A percentile compares a stretch with the other conserved stretches of the same genome.
Conservation (phyloP, 495 filamentous ascomycete genomes). For the Filosporella fistucella region DNA sequence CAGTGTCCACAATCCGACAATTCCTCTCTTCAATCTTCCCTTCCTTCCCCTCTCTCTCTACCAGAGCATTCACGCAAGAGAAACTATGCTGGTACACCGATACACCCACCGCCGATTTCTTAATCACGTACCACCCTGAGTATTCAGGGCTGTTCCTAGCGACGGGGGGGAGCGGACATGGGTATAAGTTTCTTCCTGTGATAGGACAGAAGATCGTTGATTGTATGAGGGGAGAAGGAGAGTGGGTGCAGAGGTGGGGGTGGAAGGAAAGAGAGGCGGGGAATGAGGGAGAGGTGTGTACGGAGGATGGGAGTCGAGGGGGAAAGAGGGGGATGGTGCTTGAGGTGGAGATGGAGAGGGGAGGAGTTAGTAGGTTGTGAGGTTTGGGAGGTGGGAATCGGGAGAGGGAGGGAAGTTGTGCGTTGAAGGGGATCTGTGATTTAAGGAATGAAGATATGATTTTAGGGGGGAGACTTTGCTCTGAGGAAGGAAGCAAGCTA, state of each 20-base stretch:
- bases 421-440: no score
- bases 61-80: constrained; percentile 62
- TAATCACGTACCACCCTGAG: constrained; percentile 71
- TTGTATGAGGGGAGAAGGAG: constrained; percentile 49
- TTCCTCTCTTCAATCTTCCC: constrained; percentile 62
- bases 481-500: no score
- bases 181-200: constrained; percentile 84
- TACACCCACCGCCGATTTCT: constrained; percentile 74
- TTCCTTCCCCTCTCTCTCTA: constrained; percentile 38
- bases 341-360: constrained; percentile 42
- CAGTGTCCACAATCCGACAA: constrained; percentile 51
- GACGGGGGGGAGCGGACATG: constrained; percentile 84
- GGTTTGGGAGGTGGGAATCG: no score
- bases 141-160: constrained; percentile 69
- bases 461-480: no score
- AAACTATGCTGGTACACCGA: constrained; percentile 89
- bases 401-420: no score
- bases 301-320: constrained; percentile 64
- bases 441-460: no score
- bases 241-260: constrained; percentile 61
- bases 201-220: constrained; percentile 75
- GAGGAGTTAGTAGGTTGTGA: no score
- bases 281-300: constrained; percentile 33
- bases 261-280: constrained; percentile 48
- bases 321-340: constrained; percentile 51